phyloP scores from a whole-genome alignment of 2,329 filamentous ascomycete species.

The Thyridium curvatum region DNA sequence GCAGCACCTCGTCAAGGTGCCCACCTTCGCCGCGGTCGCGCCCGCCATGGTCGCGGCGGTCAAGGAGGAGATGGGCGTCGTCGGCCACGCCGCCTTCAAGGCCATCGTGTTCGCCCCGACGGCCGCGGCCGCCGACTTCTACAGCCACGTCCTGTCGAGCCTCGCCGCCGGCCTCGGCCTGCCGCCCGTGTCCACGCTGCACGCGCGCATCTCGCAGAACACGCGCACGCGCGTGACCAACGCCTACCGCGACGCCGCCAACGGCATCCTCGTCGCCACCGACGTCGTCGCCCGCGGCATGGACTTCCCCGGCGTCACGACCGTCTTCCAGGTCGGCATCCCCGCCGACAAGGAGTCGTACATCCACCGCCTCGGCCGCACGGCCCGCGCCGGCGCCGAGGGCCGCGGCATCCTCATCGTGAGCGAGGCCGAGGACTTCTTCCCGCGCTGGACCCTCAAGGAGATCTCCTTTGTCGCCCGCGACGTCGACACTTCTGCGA shows the following conservation, averaged over 20 bases:
- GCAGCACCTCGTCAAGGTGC: slow-evolving; percentile 62
- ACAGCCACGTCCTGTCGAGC: slow-evolving; percentile 35
- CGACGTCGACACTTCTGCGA: slow-evolving; percentile 35
- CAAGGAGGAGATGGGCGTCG: slow-evolving; percentile 29
- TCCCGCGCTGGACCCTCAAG: slow-evolving; percentile 42
- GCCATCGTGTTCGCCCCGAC: slow-evolving; percentile 75
- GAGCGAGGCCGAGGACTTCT: slow-evolving; percentile 42
- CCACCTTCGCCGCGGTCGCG: slow-evolving; percentile 64
- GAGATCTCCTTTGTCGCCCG: slow-evolving; percentile 46
- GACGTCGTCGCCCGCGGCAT: slow-evolving; percentile 68
- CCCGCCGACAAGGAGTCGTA: slow-evolving; percentile 57
- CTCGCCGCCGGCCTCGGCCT: slow-evolving; percentile 32
- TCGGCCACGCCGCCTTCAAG: slow-evolving; percentile 57
- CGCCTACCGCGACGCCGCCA: slow-evolving; percentile 45
- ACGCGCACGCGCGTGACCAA: slow-evolving; percentile 54
- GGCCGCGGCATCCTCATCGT: slow-evolving; percentile 58
- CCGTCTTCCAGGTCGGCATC: slow-evolving; percentile 58
- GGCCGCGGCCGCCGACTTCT: slow-evolving; percentile 44
- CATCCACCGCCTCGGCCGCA: slow-evolving; percentile 62
- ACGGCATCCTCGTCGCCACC: slow-evolving; percentile 57
- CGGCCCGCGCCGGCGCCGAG: slow-evolving; percentile 57
- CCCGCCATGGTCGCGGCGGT: slow-evolving; percentile 53
- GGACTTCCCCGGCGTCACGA: slow-evolving; percentile 65
- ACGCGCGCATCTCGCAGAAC: slow-evolving; percentile 44
- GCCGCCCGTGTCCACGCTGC: slow-evolving; percentile 37